Conservation (phyloP, 768 basidiomycete genomes). For the Wakefieldia striispora region DNA sequence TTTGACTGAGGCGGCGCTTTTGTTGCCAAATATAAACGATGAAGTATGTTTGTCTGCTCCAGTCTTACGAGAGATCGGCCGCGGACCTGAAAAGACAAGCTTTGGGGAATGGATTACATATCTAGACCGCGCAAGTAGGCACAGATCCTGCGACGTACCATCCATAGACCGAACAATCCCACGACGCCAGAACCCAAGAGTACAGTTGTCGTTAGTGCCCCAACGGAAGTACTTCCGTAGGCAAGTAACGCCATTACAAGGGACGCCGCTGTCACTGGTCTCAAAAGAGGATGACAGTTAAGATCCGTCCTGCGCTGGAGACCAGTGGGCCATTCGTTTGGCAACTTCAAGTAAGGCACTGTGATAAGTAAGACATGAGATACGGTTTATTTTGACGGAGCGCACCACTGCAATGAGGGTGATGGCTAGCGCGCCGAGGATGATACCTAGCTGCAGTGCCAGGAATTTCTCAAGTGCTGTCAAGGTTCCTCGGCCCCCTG, state of each 20-base stretch:
- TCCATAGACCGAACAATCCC: slow-evolving; percentile 70
- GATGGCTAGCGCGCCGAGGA: slow-evolving; percentile 53
- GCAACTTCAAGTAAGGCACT: slow-evolving; percentile 35
- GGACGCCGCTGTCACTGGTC: slow-evolving; percentile 55
- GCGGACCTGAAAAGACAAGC: slow-evolving; percentile 61
- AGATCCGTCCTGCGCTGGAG: slow-evolving; percentile 26
- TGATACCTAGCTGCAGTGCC: slow-evolving; percentile 61
- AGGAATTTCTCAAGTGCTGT: slow-evolving; percentile 72
- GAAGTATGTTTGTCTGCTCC: slow-evolving; percentile 84
- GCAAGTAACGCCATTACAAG: slow-evolving; percentile 58
- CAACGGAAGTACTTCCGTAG: slow-evolving; percentile 59
- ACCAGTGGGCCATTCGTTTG: slow-evolving; percentile 37
- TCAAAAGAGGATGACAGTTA: slow-evolving; percentile 59
- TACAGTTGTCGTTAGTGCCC: slow-evolving; percentile 52
- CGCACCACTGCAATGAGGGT: slow-evolving; percentile 59
- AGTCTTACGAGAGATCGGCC: slow-evolving; percentile 61
- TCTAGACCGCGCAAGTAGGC: slow-evolving; percentile 7
- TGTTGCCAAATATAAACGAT: slow-evolving; percentile 77
- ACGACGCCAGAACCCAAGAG: slow-evolving; percentile 49
- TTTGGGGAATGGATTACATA: slow-evolving; percentile 26
- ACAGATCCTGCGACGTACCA: slow-evolving; percentile 43
- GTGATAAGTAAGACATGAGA: slow-evolving; percentile 3
- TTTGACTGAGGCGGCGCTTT: slow-evolving; percentile 56
- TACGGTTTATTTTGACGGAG: slow-evolving; percentile 1
- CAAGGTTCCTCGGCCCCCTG: slow-evolving; percentile 41